Base-by-base conservation (phyloP, 768 basidiomycete genomes). In the Termitomyces sp. region DNA sequence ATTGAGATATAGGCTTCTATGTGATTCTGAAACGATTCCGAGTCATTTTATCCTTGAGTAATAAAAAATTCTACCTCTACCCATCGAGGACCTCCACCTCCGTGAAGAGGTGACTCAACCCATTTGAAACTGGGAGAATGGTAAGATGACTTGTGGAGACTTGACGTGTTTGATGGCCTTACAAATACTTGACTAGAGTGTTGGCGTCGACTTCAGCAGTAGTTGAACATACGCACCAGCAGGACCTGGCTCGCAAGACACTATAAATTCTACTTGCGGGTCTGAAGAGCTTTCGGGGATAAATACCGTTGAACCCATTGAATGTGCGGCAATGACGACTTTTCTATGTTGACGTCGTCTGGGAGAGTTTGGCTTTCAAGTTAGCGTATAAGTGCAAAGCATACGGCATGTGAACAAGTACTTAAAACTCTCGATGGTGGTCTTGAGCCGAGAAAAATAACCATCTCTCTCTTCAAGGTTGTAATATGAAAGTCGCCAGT, bases 401-500 rank as follows among this genome's bases (percentile, higher is more conserved):
- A 19, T 3, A 7, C 3, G 1, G 7, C 8, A 45, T 55, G 10
- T 23, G 30, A 3, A 40, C 40, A 70, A 81, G 51, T 59, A 89
- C 83, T 81, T 86, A 63, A 91, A 82, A 33, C 84, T 76, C 69
- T 98, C 96, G 43, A 97, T 91, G 1, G 81, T 86, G 3, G 75
- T 64, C 71, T 95, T 96, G 33, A 95, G 76, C 60, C 78, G 85
- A 0, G 90, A 91, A 67, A 94, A 94, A 68, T 94, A 95, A 0
- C 87, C 86, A 66, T 95, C 94, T 17, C 94, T 84, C 62, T 87
- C 87, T 73, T 99, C 94, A 3, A 98, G 82, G 67, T 99, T 98
- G 69, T 83, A 87, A 69, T 84, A 92, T 14, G 90, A 91, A 35
- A 91, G 67, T 41, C 89, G 80, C 96, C 94, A 98, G 64, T 97